Conservation (phyloP, 148 eudicot genomes). For the Pouteria glomerata region DNA sequence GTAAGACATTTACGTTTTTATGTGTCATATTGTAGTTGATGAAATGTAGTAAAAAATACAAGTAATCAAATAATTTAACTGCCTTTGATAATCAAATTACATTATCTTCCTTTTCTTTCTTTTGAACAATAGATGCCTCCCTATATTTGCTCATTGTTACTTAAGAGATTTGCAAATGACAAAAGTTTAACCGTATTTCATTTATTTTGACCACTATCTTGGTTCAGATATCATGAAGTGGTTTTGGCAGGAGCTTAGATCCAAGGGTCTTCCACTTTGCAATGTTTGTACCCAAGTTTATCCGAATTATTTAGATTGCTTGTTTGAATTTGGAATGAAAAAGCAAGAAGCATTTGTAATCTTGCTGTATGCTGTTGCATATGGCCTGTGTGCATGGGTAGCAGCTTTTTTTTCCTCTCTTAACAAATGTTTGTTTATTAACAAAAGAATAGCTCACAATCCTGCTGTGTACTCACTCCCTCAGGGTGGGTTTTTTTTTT, state of each 20-base stretch:
- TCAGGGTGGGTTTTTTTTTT: too few species aligned
- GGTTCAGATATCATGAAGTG: too few species aligned
- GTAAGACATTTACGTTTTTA: conserved; percentile 35
- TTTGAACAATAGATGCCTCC: not conserved
- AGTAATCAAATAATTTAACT: not conserved
- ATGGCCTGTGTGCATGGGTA: not conserved
- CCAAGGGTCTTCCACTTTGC: not conserved
- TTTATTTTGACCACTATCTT: too few species aligned
- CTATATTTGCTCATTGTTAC: too few species aligned
- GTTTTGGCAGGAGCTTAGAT: not conserved
- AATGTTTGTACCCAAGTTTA: not conserved
- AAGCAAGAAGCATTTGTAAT: not conserved
- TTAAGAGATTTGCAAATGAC: too few species aligned
- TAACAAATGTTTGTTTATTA: too few species aligned
- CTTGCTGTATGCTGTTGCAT: not conserved
- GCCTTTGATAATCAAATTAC: not conserved
- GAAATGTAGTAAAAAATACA: not conserved
- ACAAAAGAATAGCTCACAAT: not conserved
- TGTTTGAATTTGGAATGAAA: not conserved
- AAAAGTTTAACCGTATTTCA: not conserved
- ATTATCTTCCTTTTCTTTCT: not conserved
- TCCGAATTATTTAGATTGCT: not conserved
- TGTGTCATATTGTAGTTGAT: not conserved
- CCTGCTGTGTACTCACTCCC: too few species aligned
- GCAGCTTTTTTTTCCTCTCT: not conserved